phyloP scores from a whole-genome alignment of 106 monocot species.

The Alisma plantagoaquatica region DNA sequence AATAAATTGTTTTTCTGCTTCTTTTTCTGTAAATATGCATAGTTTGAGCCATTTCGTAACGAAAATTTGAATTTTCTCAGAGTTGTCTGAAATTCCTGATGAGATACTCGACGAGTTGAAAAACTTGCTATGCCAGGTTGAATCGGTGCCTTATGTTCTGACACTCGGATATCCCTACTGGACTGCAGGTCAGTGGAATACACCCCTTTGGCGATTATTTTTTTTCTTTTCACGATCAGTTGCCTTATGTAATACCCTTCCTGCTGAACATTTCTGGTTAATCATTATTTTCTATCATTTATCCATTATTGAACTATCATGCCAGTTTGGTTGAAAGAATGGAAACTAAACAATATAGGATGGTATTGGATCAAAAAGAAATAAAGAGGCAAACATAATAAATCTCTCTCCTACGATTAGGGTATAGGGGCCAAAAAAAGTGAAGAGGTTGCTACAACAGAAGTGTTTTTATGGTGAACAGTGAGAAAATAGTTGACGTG shows the following conservation, averaged over 20 bases:
- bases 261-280: too few relatives aligned
- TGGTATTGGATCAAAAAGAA: neutral
- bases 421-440: too few relatives aligned
- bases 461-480: too few relatives aligned
- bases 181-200: conserved; percentile 90
- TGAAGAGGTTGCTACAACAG: too few relatives aligned
- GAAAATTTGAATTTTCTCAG: conserved; percentile 45
- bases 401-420: too few relatives aligned
- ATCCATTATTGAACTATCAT: neutral
- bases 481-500: too few relatives aligned
- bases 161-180: conserved; percentile 93
- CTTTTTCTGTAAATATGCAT: too few relatives aligned
- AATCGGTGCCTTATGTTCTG: conserved; percentile 60
- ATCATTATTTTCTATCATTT: neutral
- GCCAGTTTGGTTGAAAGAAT: too few relatives aligned
- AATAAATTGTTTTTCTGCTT: too few relatives aligned
- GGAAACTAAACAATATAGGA: neutral
- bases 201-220: conserved; percentile 2
- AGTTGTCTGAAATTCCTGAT: conserved; percentile 56
- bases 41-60: too few relatives aligned
- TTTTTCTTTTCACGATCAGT: neutral
- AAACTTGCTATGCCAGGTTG: conserved; percentile 47
- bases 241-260: too few relatives aligned
- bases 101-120: conserved; percentile 37
- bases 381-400: too few relatives aligned